Evolutionary conservation across 768 basidiomycete genomes (phyloP), one percentile per base, ranked within the genome.

Genomic region (Mycena polygramma): DNA sequence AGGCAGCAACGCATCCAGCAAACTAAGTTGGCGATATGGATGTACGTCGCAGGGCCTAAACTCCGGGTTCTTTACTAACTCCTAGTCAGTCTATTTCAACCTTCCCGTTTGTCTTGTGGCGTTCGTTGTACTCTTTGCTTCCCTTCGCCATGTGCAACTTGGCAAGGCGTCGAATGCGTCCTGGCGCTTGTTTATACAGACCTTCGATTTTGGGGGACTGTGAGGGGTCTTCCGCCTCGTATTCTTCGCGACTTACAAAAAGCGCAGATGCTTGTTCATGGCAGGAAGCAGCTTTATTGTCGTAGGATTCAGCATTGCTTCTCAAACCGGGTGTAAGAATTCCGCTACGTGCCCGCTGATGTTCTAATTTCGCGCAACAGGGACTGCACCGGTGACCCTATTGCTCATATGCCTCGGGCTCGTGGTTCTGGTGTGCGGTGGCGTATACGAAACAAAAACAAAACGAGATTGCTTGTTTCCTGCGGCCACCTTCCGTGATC

Each of bases 171-270:
- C 81, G 30, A 81, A 85, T 63, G 82, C 87, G 51, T 90, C 92
- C 11, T 93, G 91, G 90, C 78, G 78, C 67, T 80, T 77, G 14
- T 84, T 94, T 66, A 72, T 79, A 39, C 80, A 76, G 70, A 89
- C 79, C 26, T 94, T 95, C 76, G 94, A 96, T 79, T 95, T 94
- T 76, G 75, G 88, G 46, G 94, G 94, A 73, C 77, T 95, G 94
- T 94, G 77, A 82, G 93, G 84, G 20, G 69, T 68, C 30, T 66
- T 48, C 45, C 43, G 48, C 41, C 35, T 57, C 37, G 41, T 35
- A 35, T 57, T 57, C 70, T 69, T 17, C 67, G 45, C 72, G 76
- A 73, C 73, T 69, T 73, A 52, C 71, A 68, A 70, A 63, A 57
- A 41, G 48, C 72, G 46, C 76, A 95, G 94, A 65, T 70, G 90